Percentiles rank a stretch among this genome's conserved stretches.
Conservation (phyloP, 2,329 filamentous ascomycete genomes). For the Tolypocladium album region DNA sequence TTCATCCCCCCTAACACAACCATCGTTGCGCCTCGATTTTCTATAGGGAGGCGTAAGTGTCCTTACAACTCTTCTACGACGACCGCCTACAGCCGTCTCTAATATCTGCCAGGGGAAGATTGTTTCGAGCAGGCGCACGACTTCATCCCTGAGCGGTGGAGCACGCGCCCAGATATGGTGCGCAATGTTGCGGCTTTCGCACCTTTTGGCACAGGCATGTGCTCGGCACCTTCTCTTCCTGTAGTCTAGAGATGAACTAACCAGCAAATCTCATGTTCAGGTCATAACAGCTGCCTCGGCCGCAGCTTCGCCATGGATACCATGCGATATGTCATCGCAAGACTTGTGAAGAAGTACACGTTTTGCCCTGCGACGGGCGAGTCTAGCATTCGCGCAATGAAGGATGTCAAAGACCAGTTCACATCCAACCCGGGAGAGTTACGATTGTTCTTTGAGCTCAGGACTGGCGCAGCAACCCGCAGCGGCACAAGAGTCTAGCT, state of each 20-base stretch:
- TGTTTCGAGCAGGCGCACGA: constrained; percentile 14
- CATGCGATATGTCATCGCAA: not conserved
- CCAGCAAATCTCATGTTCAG: not conserved
- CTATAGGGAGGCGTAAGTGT: constrained; percentile 22
- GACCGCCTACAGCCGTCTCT: not conserved
- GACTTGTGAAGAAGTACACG: not conserved
- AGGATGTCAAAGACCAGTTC: not conserved
- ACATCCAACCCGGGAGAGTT: not conserved
- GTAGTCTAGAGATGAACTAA: not conserved
- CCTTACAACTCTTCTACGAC: not conserved
- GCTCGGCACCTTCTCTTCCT: too few species aligned
- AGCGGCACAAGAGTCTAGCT: too few species aligned
- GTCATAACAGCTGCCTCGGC: not conserved
- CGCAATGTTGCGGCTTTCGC: constrained; percentile 16
- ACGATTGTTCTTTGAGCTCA: not conserved
- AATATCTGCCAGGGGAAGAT: constrained; percentile 9
- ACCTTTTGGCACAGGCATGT: constrained; percentile 20
- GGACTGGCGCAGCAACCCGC: not conserved
- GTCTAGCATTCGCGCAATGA: not conserved
- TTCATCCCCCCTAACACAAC: constrained; percentile 9
- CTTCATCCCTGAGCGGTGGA: constrained; percentile 29
- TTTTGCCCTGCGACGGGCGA: not conserved
- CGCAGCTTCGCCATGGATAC: not conserved
- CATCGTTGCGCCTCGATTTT: constrained; percentile 9
- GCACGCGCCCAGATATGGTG: constrained; percentile 18